These are phyloP conservation scores for Boletus coccyginus DNA, from an alignment of 768 basidiomycete species.

Conservation along the genomic window DNA sequence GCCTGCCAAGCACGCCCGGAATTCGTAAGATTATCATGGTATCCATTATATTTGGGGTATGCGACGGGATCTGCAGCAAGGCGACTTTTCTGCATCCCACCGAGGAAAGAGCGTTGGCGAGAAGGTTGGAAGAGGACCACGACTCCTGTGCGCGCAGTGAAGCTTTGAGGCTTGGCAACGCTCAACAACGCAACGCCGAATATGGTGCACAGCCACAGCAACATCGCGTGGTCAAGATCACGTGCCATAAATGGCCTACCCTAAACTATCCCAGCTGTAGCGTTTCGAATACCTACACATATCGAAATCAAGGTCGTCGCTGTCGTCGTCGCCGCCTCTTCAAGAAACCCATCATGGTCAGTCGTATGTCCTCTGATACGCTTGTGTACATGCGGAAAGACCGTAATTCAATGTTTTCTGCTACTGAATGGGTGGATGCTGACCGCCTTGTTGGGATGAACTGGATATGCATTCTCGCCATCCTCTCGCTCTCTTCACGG, in stretches of 20 bases:
- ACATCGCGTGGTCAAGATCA: constrained; percentile 6
- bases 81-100: constrained; percentile 24
- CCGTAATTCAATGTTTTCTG: background rate
- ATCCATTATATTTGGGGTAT: constrained; percentile 20
- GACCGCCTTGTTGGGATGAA: constrained; percentile 16
- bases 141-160: background rate
- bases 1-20: constrained; percentile 24
- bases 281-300: background rate
- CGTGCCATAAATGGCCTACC: constrained; percentile 24
- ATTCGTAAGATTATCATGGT: constrained; percentile 13
- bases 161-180: background rate
- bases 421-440: constrained; percentile 28
- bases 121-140: background rate
- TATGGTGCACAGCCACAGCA: constrained; percentile 12
- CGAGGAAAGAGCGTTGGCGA: background rate
- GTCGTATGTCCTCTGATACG: constrained; percentile 13
- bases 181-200: background rate
- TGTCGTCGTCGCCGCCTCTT: constrained; percentile 17
- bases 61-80: constrained; percentile 5
- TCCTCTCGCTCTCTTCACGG: background rate
- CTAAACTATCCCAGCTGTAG: constrained; percentile 16
- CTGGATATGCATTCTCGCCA: constrained; percentile 1
- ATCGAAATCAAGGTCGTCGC: constrained; percentile 25
- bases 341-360: constrained; percentile 35
- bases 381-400: background rate